These are phyloP conservation scores for Xylogone sp. DNA, from an alignment of 2,329 filamentous ascomycete species.

Conservation along the genomic window DNA sequence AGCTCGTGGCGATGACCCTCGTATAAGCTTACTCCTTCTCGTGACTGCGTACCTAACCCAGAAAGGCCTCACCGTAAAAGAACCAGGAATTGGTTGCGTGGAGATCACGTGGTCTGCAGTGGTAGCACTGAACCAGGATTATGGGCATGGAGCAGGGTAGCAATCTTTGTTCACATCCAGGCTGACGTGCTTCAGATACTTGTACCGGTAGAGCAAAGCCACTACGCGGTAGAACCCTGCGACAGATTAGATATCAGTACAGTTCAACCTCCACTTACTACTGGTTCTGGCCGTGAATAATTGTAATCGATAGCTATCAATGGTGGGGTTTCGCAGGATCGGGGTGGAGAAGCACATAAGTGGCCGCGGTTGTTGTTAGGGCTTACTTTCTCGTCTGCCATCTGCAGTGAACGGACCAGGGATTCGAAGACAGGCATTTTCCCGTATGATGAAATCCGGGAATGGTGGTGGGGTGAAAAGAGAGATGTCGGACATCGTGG, in stretches of 20 bases:
- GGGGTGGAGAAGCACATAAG: background rate
- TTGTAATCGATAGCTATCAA: background rate
- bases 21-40: too few relatives aligned
- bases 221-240: background rate
- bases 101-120: too few relatives aligned
- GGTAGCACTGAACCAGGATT: too few relatives aligned
- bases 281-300: background rate
- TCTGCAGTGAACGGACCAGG: background rate
- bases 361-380: background rate
- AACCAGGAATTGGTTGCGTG: too few relatives aligned
- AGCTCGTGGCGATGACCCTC: too few relatives aligned
- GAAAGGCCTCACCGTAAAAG: too few relatives aligned
- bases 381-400: background rate
- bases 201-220: too few relatives aligned
- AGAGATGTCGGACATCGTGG: background rate
- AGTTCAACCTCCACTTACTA: background rate
- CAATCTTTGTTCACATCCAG: too few relatives aligned
- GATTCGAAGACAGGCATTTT: background rate
- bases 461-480: background rate
- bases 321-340: background rate
- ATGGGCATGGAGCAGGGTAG: too few relatives aligned
- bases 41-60: too few relatives aligned
- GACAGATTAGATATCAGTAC: background rate
- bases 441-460: background rate
- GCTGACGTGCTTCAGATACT: too few relatives aligned